Evolutionary conservation across 2,329 filamentous ascomycete genomes (phyloP).

Genomic region (Curvularia sp.): DNA sequence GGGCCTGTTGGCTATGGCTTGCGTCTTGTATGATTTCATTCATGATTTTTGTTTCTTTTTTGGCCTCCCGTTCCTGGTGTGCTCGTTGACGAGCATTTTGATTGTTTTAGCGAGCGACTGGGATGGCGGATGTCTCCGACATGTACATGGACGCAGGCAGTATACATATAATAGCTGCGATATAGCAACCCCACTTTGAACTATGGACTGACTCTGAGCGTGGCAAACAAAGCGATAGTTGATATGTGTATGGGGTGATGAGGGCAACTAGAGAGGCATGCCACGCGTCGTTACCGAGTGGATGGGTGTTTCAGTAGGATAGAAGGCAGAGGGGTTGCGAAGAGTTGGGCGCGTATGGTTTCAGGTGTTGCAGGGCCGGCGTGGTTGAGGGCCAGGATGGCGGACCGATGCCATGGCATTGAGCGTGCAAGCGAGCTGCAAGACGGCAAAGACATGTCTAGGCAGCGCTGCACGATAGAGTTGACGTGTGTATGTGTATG

Average conservation of each 20-base stretch:
- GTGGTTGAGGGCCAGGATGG: constrained; percentile 16
- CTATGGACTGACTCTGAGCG: constrained; percentile 8
- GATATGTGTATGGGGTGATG: neutral
- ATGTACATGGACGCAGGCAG: constrained; percentile 20
- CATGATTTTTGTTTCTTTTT: neutral
- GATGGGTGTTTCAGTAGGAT: constrained; percentile 9
- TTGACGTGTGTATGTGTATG: neutral
- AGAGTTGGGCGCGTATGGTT: constrained; percentile 15
- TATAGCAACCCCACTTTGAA: constrained; percentile 22
- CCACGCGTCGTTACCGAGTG: constrained; percentile 27
- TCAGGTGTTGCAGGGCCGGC: constrained; percentile 10
- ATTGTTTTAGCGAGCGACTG: constrained; percentile 21
- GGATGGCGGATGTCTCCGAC: constrained; percentile 11
- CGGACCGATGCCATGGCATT: constrained; percentile 18
- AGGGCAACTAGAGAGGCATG: constrained; percentile 2
- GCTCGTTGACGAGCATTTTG: constrained; percentile 16
- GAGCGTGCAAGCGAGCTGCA: constrained; percentile 19
- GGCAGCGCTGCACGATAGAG: constrained; percentile 10
- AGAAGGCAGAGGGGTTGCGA: neutral
- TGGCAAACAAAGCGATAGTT: neutral
- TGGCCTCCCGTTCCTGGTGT: constrained; percentile 1
- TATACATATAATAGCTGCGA: constrained; percentile 31
- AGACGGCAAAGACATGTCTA: constrained; percentile 7
- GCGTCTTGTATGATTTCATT: neutral
- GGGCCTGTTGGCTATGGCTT: neutral